These are phyloP conservation scores for Cyclotella choctawhatcheeana DNA, from an alignment of 108 stramenopile species.

Conservation along the genomic window DNA sequence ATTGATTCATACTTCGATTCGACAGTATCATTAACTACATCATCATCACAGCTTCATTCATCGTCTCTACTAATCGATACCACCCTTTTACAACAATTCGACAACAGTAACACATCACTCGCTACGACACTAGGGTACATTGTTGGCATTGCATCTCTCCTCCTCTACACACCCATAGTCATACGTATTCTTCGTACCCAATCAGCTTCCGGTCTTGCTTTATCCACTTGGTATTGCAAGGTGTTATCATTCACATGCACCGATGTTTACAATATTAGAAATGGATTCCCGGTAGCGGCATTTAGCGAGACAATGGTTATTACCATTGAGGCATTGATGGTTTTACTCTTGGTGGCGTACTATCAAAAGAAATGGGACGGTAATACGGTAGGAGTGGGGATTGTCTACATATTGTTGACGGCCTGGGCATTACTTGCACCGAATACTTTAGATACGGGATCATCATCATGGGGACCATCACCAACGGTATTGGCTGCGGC, in stretches of 20 bases:
- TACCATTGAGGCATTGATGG: slow-evolving; percentile 45
- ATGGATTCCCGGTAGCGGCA: slow-evolving; percentile 45
- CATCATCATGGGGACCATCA: slow-evolving; percentile 32
- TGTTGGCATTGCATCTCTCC: slow-evolving; percentile 52
- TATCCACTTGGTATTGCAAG: slow-evolving; percentile 62
- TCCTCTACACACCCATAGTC: slow-evolving; percentile 67
- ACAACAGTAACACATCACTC: no score
- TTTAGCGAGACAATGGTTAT: slow-evolving; percentile 59
- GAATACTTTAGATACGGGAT: neutral
- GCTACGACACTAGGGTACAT: slow-evolving; percentile 58
- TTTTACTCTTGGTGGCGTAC: slow-evolving; percentile 41
- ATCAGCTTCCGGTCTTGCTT: slow-evolving; percentile 49
- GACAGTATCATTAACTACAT: no score
- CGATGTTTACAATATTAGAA: slow-evolving; percentile 44
- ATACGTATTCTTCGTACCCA: slow-evolving; percentile 42
- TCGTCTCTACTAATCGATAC: no score
- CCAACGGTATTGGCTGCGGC: slow-evolving; percentile 31
- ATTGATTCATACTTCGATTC: no score
- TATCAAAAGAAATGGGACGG: slow-evolving; percentile 36
- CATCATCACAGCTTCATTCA: no score
- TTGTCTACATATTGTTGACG: neutral
- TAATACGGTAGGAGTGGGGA: slow-evolving; percentile 6
- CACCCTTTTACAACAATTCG: no score
- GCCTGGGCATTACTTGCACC: slow-evolving; percentile 18
- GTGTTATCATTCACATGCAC: slow-evolving; percentile 40